These are phyloP conservation scores for Boletus huronensis DNA, from an alignment of 768 basidiomycete genomes.

Conservation along the genomic window DNA sequence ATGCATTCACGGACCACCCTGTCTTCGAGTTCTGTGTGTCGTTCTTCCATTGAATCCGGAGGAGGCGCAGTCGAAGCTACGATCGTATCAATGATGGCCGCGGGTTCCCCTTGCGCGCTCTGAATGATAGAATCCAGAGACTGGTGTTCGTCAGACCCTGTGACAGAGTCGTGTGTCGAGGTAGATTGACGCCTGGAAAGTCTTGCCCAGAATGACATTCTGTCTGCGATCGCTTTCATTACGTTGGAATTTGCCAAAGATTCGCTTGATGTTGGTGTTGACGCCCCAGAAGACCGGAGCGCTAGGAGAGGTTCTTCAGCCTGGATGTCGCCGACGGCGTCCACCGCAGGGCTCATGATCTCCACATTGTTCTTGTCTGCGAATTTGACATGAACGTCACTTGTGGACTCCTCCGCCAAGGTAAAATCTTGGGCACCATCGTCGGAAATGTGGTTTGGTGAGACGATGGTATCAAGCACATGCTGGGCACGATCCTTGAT, in stretches of 20 bases:
- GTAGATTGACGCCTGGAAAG: conserved; percentile 46
- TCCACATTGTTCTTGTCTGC: conserved; percentile 45
- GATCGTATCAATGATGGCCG: conserved; percentile 54
- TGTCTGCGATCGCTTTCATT: conserved; percentile 57
- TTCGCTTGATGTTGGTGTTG: conserved; percentile 50
- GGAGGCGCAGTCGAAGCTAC: conserved; percentile 58
- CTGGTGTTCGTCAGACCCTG: conserved; percentile 16
- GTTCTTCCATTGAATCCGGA: conserved; percentile 61
- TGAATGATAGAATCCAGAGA: conserved; percentile 42
- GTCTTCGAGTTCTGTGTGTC: conserved; percentile 70
- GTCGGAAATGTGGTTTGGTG: conserved; percentile 42
- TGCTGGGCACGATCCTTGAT: conserved; percentile 56
- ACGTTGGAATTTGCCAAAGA: conserved; percentile 47
- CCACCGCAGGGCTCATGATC: conserved; percentile 38
- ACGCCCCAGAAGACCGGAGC: conserved; percentile 46
- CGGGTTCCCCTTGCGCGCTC: conserved; percentile 44
- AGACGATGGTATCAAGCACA: conserved; percentile 48
- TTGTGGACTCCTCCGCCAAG: conserved; percentile 6
- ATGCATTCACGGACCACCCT: conserved; percentile 81
- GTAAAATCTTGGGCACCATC: conserved; percentile 23
- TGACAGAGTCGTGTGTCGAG: conserved; percentile 13
- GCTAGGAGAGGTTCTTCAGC: conserved; percentile 10
- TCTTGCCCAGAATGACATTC: conserved; percentile 74
- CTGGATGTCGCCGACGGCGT: not conserved
- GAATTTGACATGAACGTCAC: conserved; percentile 50